Percentiles rank a stretch among this genome's conserved stretches.
Conservation (phyloP, 1,139 yeast species). For the Diutina pseudorugosa region DNA sequence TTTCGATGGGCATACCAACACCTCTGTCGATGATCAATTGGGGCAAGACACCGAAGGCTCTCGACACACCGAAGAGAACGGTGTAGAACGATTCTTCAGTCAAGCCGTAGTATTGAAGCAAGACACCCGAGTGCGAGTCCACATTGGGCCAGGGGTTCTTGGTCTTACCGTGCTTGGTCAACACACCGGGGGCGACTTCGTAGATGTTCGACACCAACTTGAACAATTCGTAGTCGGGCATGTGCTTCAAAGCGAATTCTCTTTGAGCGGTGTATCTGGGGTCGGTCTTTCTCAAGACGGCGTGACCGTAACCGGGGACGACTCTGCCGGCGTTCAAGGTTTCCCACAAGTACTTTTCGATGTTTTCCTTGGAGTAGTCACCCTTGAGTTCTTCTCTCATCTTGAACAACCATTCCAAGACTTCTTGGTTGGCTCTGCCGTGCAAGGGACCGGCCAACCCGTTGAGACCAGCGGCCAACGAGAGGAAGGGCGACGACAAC, state of each 20-base stretch:
- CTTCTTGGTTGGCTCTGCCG: constrained; percentile 98
- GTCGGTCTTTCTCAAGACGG: constrained; percentile 67
- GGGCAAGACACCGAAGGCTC: constrained; percentile 96
- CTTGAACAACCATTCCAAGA: constrained; percentile 81
- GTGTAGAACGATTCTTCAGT: constrained; percentile 95
- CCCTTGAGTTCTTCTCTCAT: constrained; percentile 68
- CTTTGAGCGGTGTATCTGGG: constrained; percentile 97
- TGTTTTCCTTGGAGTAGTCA: constrained; percentile 59
- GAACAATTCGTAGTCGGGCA: constrained; percentile 93
- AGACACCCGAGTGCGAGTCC: constrained; percentile 94
- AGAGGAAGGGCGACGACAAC: constrained; percentile 82
- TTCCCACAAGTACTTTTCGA: constrained; percentile 84
- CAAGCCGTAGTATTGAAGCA: constrained; percentile 94
- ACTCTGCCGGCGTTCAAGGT: constrained; percentile 88
- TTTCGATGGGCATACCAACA: constrained; percentile 89
- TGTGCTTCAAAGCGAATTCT: constrained; percentile 91
- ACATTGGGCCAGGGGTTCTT: constrained; percentile 99
- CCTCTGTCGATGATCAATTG: constrained; percentile 96
- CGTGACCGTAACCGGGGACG: constrained; percentile 70
- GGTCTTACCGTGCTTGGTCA: constrained; percentile 95
- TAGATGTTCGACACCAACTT: constrained; percentile 82
- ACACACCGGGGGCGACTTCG: constrained; percentile 91
- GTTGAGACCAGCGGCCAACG: constrained; percentile 86
- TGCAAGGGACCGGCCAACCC: constrained; percentile 98
- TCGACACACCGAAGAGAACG: constrained; percentile 93